Base-by-base conservation (phyloP, 768 basidiomycete species). In the Xanthoconium stramineum region DNA sequence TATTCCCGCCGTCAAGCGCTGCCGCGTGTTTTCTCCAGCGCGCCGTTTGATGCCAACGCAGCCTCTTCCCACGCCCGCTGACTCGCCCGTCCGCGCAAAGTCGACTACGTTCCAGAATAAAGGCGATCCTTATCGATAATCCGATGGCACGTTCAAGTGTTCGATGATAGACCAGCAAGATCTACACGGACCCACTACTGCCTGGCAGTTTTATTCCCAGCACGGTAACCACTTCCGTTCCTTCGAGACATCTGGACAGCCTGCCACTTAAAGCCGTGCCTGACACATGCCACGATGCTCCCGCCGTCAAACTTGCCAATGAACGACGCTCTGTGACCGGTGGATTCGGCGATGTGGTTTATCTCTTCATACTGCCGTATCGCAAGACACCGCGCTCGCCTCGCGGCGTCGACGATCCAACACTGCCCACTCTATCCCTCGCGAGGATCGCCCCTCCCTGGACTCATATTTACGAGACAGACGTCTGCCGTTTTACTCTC, bases 1-100 rank as follows among this genome's bases (percentile, higher is more conserved):
- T 2, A 4, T 50, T 55, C 64, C 45, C 62, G 56, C 58, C 47
- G 43, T 39, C 54, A 19, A 37, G 59, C 53, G 56, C 55, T 20
- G 53, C 61, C 66, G 61, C 61, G 56, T 64, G 68, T 62, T 60
- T 61, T 62, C 53, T 44, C 12, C 40, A 47, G 35, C 63, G 59
- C 55, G 40, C 5, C 6, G 12, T 5, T n/a, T 50, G 37, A 49
- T 24, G 42, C 20, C 40, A 36, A 5, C 35, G 45, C 45, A 10
- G 2, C 10, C 7, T 35, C 17, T 36, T 48, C 56, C 5, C 56
- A 59, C 49, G 24, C 35, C 1, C 3, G 24, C 0, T 20, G 29
- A 51, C 38, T 35, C 9, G 33, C 2, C 24, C 24, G 24, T 24
- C 24, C 4, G 24, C 24, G 24, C 24, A 24, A 4, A 24, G 24